Evolutionary conservation across 352 stramenopile species (phyloP).

Genomic region (Globisporangium heterothallicum): DNA sequence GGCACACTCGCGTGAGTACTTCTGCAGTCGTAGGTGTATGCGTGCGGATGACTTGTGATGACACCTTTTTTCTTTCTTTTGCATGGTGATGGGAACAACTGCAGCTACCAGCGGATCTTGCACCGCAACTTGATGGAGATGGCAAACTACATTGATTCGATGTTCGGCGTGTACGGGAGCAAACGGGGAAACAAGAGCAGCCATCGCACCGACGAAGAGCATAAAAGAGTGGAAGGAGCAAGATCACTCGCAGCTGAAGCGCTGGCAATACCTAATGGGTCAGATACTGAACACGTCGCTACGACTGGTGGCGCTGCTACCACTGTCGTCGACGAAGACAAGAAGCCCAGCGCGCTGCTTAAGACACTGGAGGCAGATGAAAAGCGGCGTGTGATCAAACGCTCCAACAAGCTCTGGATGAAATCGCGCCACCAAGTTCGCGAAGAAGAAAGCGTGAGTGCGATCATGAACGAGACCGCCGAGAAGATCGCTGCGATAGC

Average conservation of each 20-base stretch:
- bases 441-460: constrained; percentile 53
- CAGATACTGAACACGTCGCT: neutral
- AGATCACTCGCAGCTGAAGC: neutral
- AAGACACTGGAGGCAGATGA: constrained; percentile 51
- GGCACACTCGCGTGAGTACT: constrained; percentile 51
- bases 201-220: neutral
- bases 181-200: neutral
- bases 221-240: neutral
- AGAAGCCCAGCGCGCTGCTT: constrained; percentile 29
- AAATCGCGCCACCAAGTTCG: constrained; percentile 52
- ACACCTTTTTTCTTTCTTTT: neutral
- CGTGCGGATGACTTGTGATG: neutral
- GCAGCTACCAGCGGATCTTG: constrained; percentile 65
- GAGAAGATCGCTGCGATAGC: constrained; percentile 35
- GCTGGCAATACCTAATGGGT: neutral
- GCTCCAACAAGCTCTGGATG: constrained; percentile 56
- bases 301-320: neutral
- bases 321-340: neutral
- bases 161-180: constrained; percentile 71
- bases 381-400: constrained; percentile 40
- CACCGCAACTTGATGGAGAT: constrained; percentile 78
- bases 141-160: constrained; percentile 71
- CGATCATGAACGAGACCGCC: constrained; percentile 31
- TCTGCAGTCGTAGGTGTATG: neutral
- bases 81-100: neutral